phyloP scores from a whole-genome alignment of 2,329 filamentous ascomycete genomes.

The Talaromyces sp. region DNA sequence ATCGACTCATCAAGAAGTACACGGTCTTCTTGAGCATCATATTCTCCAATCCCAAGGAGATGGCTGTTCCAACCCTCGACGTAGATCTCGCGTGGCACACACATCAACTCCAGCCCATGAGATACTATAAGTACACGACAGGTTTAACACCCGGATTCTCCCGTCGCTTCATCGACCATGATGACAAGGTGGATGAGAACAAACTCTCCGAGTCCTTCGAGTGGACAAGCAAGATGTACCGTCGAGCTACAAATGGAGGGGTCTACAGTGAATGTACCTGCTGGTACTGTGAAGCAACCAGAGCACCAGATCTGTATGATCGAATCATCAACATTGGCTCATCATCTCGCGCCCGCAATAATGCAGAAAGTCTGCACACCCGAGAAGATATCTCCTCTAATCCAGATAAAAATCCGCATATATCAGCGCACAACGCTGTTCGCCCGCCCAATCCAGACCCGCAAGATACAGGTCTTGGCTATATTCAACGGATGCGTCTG shows the following conservation, averaged over 20 bases:
- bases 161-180: slow-evolving; percentile 71
- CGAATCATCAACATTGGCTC: slow-evolving; percentile 45
- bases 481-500: slow-evolving; percentile 36
- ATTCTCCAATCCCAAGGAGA: slow-evolving; percentile 34
- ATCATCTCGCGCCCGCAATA: slow-evolving; percentile 54
- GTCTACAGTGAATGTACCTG: slow-evolving; percentile 55
- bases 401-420: slow-evolving; percentile 65
- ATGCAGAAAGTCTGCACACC: slow-evolving; percentile 52
- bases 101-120: slow-evolving; percentile 30
- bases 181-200: slow-evolving; percentile 77
- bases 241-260: slow-evolving; percentile 62
- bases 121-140: slow-evolving; percentile 52
- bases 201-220: slow-evolving; percentile 67
- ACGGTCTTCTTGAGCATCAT: slow-evolving; percentile 49
- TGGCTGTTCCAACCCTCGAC: slow-evolving; percentile 38
- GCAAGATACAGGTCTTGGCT: slow-evolving; percentile 18
- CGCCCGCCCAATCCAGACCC: slow-evolving; percentile 23
- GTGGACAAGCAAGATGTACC: slow-evolving; percentile 72
- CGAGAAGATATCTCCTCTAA: slow-evolving; percentile 48
- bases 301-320: slow-evolving; percentile 57
- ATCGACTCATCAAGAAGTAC: slow-evolving; percentile 58
- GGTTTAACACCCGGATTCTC: slow-evolving; percentile 9
- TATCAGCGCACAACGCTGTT: slow-evolving; percentile 73
- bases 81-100: slow-evolving; percentile 42
- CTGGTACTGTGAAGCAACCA: slow-evolving; percentile 70